Percentiles rank a stretch among this genome's conserved stretches.
These are phyloP conservation scores for Cryphonectria nitschkei DNA, from an alignment of 2,329 filamentous ascomycete genomes.

Conservation along the genomic window DNA sequence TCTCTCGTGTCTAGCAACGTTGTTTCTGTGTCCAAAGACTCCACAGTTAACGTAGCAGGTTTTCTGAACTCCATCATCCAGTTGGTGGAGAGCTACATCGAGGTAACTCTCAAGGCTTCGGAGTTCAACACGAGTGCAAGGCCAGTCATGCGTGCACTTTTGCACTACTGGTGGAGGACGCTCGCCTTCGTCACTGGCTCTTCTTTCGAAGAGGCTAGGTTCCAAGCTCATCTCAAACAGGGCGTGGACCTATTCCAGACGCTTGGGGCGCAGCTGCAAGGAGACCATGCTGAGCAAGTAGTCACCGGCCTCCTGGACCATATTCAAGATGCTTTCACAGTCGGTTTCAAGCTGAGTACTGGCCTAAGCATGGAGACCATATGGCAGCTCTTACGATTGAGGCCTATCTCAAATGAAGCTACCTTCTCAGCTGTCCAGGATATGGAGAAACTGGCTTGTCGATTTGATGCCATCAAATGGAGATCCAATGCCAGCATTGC, in stretches of 20 bases:
- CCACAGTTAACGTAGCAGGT: constrained; percentile 56
- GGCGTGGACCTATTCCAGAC: constrained; percentile 49
- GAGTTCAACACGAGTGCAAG: constrained; percentile 38
- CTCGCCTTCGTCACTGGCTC: constrained; percentile 48
- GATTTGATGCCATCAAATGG: constrained; percentile 67
- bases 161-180: constrained; percentile 61
- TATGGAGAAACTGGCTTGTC: constrained; percentile 58
- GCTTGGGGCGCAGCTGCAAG: constrained; percentile 34
- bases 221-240: constrained; percentile 64
- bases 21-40: constrained; percentile 62
- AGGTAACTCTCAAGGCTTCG: constrained; percentile 27
- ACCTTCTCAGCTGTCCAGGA: constrained; percentile 52
- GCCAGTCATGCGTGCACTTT: constrained; percentile 43
- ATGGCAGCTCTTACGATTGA: constrained; percentile 74
- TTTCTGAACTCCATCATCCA: constrained; percentile 54
- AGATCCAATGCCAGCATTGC: constrained; percentile 54
- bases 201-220: constrained; percentile 64
- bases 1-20: constrained; percentile 59
- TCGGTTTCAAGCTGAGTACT: constrained; percentile 72
- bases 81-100: constrained; percentile 49
- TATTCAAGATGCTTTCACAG: constrained; percentile 63
- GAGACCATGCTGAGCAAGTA: constrained; percentile 42
- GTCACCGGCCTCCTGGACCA: constrained; percentile 44
- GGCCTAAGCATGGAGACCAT: constrained; percentile 80
- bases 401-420: constrained; percentile 52